Evolutionary conservation across 2,329 filamentous ascomycete species (phyloP).

Genomic region (Microdochium trichocladiopsis): DNA sequence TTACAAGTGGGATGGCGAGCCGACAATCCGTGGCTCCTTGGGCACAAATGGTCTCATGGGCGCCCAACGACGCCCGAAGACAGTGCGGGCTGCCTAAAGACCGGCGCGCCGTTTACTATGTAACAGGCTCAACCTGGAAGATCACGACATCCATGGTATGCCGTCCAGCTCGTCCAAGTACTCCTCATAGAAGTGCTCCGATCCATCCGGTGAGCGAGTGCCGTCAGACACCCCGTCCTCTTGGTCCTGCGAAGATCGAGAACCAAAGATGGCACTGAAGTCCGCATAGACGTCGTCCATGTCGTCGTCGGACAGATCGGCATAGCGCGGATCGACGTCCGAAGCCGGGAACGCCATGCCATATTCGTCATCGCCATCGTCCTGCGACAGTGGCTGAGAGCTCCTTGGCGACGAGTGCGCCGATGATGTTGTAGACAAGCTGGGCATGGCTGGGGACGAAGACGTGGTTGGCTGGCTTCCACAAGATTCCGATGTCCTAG

Average conservation of each 20-base stretch:
- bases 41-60: too few relatives aligned
- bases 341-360: slow-evolving; percentile 38
- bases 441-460: background rate
- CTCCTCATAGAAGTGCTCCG: slow-evolving; percentile 41
- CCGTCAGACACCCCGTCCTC: slow-evolving; percentile 13
- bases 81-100: too few relatives aligned
- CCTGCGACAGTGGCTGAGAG: background rate
- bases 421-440: background rate
- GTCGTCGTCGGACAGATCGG: slow-evolving; percentile 31
- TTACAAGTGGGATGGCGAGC: too few relatives aligned
- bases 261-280: slow-evolving; percentile 31
- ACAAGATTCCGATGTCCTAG: too few relatives aligned
- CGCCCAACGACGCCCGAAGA: too few relatives aligned
- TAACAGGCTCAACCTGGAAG: too few relatives aligned
- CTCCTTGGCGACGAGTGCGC: background rate
- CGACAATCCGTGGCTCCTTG: too few relatives aligned
- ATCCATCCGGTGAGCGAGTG: slow-evolving; percentile 19
- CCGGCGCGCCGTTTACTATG: too few relatives aligned
- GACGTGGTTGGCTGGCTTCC: background rate
- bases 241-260: slow-evolving; percentile 3
- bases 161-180: slow-evolving; percentile 50
- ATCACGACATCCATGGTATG: slow-evolving; percentile 36
- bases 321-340: slow-evolving; percentile 36
- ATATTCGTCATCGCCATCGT: slow-evolving; percentile 29
- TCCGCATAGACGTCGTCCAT: slow-evolving; percentile 47